These are phyloP conservation scores for Trametes sanguinea DNA, from an alignment of 768 basidiomycete genomes.

Conservation along the genomic window DNA sequence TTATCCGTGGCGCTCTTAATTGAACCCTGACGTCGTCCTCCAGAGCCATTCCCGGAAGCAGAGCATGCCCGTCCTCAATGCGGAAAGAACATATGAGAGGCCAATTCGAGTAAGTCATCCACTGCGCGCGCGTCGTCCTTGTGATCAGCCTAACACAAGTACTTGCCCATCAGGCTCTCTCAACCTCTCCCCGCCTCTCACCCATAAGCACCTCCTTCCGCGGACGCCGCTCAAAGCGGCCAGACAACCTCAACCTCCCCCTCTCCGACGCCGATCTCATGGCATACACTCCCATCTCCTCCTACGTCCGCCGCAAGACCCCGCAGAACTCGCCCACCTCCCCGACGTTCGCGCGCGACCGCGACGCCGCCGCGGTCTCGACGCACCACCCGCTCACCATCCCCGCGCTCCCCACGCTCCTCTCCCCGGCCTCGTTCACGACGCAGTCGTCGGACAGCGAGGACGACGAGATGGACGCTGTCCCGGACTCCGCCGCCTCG, in stretches of 20 bases:
- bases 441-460: conserved; percentile 31
- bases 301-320: conserved; percentile 77
- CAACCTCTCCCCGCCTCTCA: conserved; percentile 32
- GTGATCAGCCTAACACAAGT: background rate
- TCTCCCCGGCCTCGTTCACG: conserved; percentile 23
- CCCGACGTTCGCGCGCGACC: conserved; percentile 54
- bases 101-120: conserved; percentile 30
- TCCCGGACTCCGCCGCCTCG: background rate
- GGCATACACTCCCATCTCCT: conserved; percentile 68
- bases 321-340: conserved; percentile 73
- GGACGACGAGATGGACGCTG: conserved; percentile 30
- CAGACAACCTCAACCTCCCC: conserved; percentile 32
- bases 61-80: conserved; percentile 33
- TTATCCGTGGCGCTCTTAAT: background rate
- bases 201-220: conserved; percentile 26
- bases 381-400: conserved; percentile 54
- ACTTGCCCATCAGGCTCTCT: conserved; percentile 26
- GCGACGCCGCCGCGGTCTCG: conserved; percentile 31
- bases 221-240: conserved; percentile 23
- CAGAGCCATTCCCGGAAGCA: conserved; percentile 33
- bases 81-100: conserved; percentile 23
- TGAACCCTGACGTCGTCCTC: background rate
- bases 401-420: conserved; percentile 58
- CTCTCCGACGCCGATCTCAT: conserved; percentile 32
- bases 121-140: background rate